Evolutionary conservation across 2,329 filamentous ascomycete genomes (phyloP), one percentile per base, ranked within the genome.

Genomic region (Neofusicoccum umdonicola): DNA sequence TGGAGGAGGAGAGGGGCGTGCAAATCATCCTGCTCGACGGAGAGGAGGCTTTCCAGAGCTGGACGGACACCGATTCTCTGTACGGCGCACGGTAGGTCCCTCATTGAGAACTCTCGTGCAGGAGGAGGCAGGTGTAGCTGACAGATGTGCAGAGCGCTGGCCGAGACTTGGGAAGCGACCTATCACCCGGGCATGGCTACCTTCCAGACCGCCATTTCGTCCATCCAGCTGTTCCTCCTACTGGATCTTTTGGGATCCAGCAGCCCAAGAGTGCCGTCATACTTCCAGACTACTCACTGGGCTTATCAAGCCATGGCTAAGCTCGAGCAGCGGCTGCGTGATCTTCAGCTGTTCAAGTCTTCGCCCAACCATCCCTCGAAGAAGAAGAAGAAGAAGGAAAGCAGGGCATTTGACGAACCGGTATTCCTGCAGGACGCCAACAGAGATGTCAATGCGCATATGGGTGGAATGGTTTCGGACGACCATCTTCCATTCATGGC

Each of bases 11-110:
- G 68, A 88, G 87, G 72, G 94, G 94, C 0, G 84, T 99, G 39
- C 95, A 98, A 80, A 90, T 99, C 34, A 69, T 99, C 34, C 84
- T 99, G 63, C 79, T 99, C 7, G 95, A 99, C 72, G 95, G 95
- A 4, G 95, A 99, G 79, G 95, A 99, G 77, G 93, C 95, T 0
- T 99, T 96, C 77, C 80, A 86, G 22, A 77, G 77, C 0, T 99
- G 95, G 95, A 90, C 88, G 0, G 85, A 86, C 41, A 85, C 83
- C 0, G 95, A 99, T 76, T 96, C 91, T 4, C 79, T 97, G 4
- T 99, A 99, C 71, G 95, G 95, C 2, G 87, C 94, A 17, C 87
- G 92, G 88, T 90, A 81, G 45, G 81, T 61, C 9, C 15, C 27
- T 39, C 15, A 3, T 13, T 37, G 17, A 45, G 19, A 22, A 6